Percentiles rank a stretch among this genome's conserved stretches.
These are phyloP conservation scores for Tylopilus rubrobrunneus DNA, from an alignment of 768 basidiomycete species.

Conservation along the genomic window DNA sequence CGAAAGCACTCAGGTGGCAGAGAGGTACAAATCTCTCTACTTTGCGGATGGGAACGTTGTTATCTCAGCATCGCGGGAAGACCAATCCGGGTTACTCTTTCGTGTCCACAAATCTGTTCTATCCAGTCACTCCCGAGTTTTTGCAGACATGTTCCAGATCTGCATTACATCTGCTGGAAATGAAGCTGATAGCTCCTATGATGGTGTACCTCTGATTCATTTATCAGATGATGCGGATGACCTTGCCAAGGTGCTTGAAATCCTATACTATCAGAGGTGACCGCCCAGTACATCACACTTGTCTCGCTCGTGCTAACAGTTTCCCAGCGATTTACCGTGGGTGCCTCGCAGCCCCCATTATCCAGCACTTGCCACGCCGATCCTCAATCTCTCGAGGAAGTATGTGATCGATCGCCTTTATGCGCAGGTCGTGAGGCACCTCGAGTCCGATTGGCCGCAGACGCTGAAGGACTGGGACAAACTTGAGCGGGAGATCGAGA, in stretches of 20 bases:
- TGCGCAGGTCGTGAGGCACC: not conserved
- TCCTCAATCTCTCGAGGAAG: constrained; percentile 10
- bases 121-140: constrained; percentile 6
- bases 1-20: constrained; percentile 21
- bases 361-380: not conserved
- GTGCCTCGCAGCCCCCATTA: constrained; percentile 1
- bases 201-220: constrained; percentile 7
- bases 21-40: constrained; percentile 8
- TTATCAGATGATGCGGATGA: constrained; percentile 6
- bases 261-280: constrained; percentile 13
- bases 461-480: constrained; percentile 13
- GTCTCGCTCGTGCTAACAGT: no score
- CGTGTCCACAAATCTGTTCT: constrained; percentile 15
- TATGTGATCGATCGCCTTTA: constrained; percentile 8
- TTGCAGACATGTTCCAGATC: constrained; percentile 7
- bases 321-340: constrained; percentile 1
- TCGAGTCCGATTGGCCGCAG: constrained; percentile 12
- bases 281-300: no score
- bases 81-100: constrained; percentile 1
- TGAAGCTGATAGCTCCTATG: not conserved
- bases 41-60: constrained; percentile 8
- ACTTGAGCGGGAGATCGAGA: not conserved
- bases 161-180: not conserved
- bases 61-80: not conserved
- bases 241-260: constrained; percentile 7